Evolutionary conservation across 306 rosid species (phyloP), one percentile per base, ranked within the genome.

Genomic region (Casuarina equisetifolia): DNA sequence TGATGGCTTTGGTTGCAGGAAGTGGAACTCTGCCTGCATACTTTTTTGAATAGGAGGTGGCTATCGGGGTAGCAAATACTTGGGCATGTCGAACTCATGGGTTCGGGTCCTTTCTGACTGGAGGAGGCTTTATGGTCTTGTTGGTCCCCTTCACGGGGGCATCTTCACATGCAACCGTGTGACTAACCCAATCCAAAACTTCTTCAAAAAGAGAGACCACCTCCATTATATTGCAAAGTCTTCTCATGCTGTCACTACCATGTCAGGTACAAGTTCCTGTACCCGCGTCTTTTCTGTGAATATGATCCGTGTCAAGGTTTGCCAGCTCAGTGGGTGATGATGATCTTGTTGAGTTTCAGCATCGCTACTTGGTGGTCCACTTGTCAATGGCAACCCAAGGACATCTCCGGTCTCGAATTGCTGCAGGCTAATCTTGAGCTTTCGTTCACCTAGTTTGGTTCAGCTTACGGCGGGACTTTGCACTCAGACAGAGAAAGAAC

Each of bases 71-170:
- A 74, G 50, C 64, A 61, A 68, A 38, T 48, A 16, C 57, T 80
- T 44, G 76, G 35, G 55, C 35, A 80, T 80, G 83, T 68, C 76
- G 57, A 69, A 58, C 49, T 68, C 72, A 74, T 48, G 77, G 83
- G 38, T 75, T 66, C 63, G 79, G 69, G 75, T 71, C 64, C 42
- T 80, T 38, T 67, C 55, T 46, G 54, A 43, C 50, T 46, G 71
- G 79, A 73, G 38, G 59, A 72, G 71, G 66, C 16, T 54, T 13
- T 46, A 46, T 80, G 76, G 54, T 39, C 52, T 38, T 68, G 66
- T 69, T 36, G 69, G 70, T 38, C 39, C 54, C 25, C 59, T 2
- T 17, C 39, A 66, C 53, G 38, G 70, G 59, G 58, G 59, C 42
- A 6, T 44, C 54, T 45, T 42, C 66, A 44, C 57, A 48, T 44